Conservation (phyloP, 768 basidiomycete species). For the Rhodotorula kratochvilovae region DNA sequence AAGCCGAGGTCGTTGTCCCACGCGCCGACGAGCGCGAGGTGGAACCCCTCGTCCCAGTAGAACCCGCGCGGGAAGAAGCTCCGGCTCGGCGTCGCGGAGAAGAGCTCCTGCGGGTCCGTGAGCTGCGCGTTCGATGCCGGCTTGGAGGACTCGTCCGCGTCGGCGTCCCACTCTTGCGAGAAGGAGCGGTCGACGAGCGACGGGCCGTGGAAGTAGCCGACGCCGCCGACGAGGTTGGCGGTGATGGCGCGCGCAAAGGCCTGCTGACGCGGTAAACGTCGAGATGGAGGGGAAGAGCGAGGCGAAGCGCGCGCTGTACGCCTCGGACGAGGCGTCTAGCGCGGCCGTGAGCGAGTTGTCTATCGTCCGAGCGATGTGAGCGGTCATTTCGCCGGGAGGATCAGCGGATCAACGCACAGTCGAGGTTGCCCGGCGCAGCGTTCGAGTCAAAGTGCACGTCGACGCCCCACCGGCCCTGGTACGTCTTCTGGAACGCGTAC, state of each 20-base stretch:
- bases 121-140: slow-evolving; percentile 47
- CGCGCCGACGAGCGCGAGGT: slow-evolving; percentile 80
- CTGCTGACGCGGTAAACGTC: slow-evolving; percentile 54
- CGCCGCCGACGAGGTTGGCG: slow-evolving; percentile 82
- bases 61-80: slow-evolving; percentile 97
- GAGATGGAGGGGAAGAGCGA: slow-evolving; percentile 64
- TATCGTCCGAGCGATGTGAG: slow-evolving; percentile 44
- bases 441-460: slow-evolving; percentile 82
- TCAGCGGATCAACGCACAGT: slow-evolving; percentile 61
- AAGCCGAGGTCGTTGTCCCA: slow-evolving; percentile 89
- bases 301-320: slow-evolving; percentile 66
- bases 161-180: slow-evolving; percentile 81
- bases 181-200: slow-evolving; percentile 81
- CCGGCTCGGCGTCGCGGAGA: slow-evolving; percentile 90
- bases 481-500: slow-evolving; percentile 78
- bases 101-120: slow-evolving; percentile 67
- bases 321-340: slow-evolving; percentile 60
- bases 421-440: slow-evolving; percentile 50
- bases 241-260: slow-evolving; percentile 83
- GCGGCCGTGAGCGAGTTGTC: slow-evolving; percentile 65
- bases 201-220: slow-evolving; percentile 90
- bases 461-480: slow-evolving; percentile 78
- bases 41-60: slow-evolving; percentile 99
- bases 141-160: slow-evolving; percentile 54
- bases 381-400: no score